Base-by-base conservation (phyloP, 495 filamentous ascomycete species). In the Penicillium daleae region DNA sequence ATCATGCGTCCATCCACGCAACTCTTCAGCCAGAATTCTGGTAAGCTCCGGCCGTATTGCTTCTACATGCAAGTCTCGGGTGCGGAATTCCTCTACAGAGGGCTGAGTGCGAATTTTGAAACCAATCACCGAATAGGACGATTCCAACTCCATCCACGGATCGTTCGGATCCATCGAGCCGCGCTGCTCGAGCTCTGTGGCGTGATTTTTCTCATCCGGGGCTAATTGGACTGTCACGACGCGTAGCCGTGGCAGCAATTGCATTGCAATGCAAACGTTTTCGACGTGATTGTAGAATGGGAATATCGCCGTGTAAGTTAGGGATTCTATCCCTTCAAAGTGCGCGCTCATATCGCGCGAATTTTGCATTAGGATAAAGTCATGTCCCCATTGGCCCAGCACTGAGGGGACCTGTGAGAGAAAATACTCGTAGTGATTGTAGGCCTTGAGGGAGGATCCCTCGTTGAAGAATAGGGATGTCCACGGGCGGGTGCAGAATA, bases 341-440 rank as follows among this genome's bases (percentile, higher is more conserved):
- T 52, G 17, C n/a, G 26, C 2, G 67, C 46, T 22, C 69, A 35
- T 1, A 56, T 24, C 17, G 10, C 12, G 7, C 6, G 57, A 46
- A 3, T 35, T 53, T 8, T 19, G 12, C 55, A 56, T 50, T 22
- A 35, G 53, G 22, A 27, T 50, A 9, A 66, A 56, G 29, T 62
- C 33, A 2, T 57, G 54, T 27, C 74, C 72, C 76, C 76, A 78
- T 60, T 68, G 63, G 10, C 66, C 64, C 9, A 81, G 60, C 4
- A 78, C 17, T 0, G 78, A 81, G 6, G 78, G 77, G 3, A 75
- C 67, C 8, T 71, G 67, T 3, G 70, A 73, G 17, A 76, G 62
- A 37, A 79, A 81, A 48, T 81, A 81, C 58, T 81, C 77, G 52
- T 81, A 78, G 35, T 79, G 76, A 35, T 73, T 72, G 62, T 81